Percentiles rank a stretch among this genome's conserved stretches.
Evolutionary conservation across 73 alveolate species (phyloP).

Genomic region (Urostyla sp.): DNA sequence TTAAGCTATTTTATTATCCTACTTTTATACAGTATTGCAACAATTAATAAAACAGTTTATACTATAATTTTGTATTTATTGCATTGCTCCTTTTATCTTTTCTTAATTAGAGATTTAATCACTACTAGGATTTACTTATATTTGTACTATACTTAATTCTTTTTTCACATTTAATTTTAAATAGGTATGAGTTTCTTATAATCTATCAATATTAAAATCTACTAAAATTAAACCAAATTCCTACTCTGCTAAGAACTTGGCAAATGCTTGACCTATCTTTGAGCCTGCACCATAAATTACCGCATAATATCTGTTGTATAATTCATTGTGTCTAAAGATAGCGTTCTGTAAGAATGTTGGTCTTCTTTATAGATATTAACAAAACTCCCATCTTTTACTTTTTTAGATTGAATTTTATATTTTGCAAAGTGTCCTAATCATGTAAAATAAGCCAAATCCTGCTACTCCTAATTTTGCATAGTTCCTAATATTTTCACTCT

Average conservation of each 20-base stretch:
- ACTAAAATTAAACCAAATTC: conserved; percentile 27
- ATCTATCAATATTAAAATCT: not conserved
- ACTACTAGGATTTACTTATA: not conserved
- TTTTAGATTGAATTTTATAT: too few species aligned
- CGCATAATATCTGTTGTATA: not conserved
- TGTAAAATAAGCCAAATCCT: too few species aligned
- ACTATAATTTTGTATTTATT: not conserved
- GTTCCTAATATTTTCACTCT: too few species aligned
- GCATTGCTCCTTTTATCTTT: not conserved
- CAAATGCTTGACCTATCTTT: conserved; percentile 10
- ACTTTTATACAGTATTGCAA: not conserved
- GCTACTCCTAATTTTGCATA: too few species aligned
- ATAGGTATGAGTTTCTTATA: not conserved
- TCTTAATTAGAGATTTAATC: not conserved
- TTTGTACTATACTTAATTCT: not conserved
- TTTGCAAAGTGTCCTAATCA: too few species aligned
- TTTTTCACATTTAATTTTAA: not conserved
- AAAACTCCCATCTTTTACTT: too few species aligned
- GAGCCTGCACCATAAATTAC: conserved; percentile 40
- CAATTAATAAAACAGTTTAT: conserved; percentile 16
- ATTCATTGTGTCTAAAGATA: too few species aligned
- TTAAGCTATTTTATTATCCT: not conserved
- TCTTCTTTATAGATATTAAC: too few species aligned
- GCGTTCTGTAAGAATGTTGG: not conserved
- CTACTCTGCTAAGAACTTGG: not conserved